Base-by-base conservation (phyloP, 75 land plant species). In the Larix kaempferi region DNA sequence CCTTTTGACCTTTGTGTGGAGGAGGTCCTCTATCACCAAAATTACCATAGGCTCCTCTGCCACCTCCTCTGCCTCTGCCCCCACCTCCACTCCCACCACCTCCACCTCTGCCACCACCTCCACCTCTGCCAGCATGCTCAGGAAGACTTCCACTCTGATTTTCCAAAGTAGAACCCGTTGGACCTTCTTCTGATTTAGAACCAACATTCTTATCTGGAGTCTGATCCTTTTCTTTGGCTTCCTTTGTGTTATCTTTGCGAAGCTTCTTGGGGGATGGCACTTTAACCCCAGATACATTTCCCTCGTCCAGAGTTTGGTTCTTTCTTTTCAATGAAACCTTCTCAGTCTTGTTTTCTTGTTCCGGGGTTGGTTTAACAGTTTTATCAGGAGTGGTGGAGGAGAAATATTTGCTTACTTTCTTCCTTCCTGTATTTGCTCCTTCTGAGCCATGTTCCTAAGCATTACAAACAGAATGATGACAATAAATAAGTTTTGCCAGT, bases 1-100 rank as follows among this genome's bases (percentile, higher is more conserved):
- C 99, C 99, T 97, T 97, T 79, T 94, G 89, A 16, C 99, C 99
- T 89, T 92, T 97, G 61, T 95, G 91, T 56, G 99, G 99, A 58
- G 99, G 99, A 78, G 94, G 84, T 73, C 82, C 87, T 76, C 97
- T 88, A 23, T 89, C 90, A 57, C 91, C 88, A 78, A 86, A 91
- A 62, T 77, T 84, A 84, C 81, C 80, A 69, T 82, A 90, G 56
- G 91, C 90, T 41, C 97, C 94, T 29, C 94, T 76, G 25, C 97
- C 91, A 74, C 91, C 91, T 56, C 98, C 94, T 78, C 98, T 52
- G 19, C 84, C 91, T 54, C 94, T 82, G 41, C 95, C 90, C 76
- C 86, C 44, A 17, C 91, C 87, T 56, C 91, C 96, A 74, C 88
- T 84, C 21, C 96, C 94, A 66, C 98, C 87, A 39, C 86, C 84